A percentile compares a stretch with the other conserved stretches of the same genome.
Conservation (phyloP, 148 eudicot genomes). For the Amaranthus hypochondriacus region DNA sequence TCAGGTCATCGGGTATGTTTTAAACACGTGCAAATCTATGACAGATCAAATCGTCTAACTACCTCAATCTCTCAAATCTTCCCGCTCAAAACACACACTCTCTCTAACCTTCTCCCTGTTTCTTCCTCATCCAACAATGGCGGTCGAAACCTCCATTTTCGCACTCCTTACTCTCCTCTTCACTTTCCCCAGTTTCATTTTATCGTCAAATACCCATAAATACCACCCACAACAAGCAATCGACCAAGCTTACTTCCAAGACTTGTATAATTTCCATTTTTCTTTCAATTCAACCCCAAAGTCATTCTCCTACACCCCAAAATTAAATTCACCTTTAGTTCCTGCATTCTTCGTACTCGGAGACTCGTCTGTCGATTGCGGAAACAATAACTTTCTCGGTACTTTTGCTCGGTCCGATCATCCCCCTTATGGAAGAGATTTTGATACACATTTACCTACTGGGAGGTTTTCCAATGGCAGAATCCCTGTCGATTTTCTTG, state of each 20-base stretch:
- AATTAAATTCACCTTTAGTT: constrained; percentile 17
- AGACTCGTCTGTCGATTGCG: constrained; percentile 84
- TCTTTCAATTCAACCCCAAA: constrained; percentile 9
- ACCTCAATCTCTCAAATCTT: too few relatives aligned
- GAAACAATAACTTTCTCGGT: constrained; percentile 82
- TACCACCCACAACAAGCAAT: constrained; percentile 35
- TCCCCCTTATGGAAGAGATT: constrained; percentile 82
- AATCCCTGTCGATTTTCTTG: constrained; percentile 87
- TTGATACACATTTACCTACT: constrained; percentile 76
- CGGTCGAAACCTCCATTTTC: constrained; percentile 26
- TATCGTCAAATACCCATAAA: constrained; percentile 16
- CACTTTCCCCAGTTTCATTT: constrained; percentile 5
- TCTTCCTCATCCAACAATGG: constrained; percentile 28
- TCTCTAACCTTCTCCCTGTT: not conserved
- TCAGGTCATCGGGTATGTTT: too few relatives aligned
- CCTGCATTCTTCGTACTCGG: constrained; percentile 83
- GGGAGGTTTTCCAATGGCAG: constrained; percentile 90
- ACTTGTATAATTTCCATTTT: constrained; percentile 15
- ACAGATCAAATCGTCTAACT: too few relatives aligned
- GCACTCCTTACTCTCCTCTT: constrained; percentile 27
- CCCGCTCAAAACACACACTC: constrained; percentile 32
- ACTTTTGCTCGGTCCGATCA: constrained; percentile 91
- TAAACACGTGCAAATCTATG: too few relatives aligned
- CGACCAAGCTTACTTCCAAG: constrained; percentile 23
- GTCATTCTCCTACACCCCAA: not conserved